Conservation (phyloP, 2,329 filamentous ascomycete species). For the Paecilomyces sp. region DNA sequence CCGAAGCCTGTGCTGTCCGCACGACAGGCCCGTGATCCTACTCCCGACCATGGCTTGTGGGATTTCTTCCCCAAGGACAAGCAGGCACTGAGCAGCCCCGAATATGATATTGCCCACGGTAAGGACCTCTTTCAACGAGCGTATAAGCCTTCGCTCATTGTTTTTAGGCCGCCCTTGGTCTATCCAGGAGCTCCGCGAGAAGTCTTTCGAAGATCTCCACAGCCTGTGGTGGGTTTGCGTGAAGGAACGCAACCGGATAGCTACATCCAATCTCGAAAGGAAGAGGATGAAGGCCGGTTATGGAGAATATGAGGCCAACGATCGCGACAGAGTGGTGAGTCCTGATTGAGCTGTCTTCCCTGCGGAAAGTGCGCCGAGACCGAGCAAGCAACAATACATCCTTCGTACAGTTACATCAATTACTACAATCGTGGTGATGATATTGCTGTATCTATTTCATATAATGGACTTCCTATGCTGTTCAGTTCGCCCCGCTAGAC, state of each 20-base stretch:
- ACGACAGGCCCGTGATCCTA: constrained; percentile 40
- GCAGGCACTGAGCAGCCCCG: constrained; percentile 63
- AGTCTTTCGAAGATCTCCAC: constrained; percentile 92
- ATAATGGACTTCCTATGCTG: neutral
- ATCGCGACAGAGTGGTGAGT: constrained; percentile 61
- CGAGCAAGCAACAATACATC: neutral
- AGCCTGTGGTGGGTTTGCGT: constrained; percentile 89
- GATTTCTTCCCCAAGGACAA: constrained; percentile 74
- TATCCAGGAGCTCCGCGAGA: constrained; percentile 74
- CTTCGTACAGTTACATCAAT: neutral
- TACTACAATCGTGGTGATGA: neutral
- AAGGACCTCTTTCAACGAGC: constrained; percentile 13
- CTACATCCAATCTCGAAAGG: constrained; percentile 68
- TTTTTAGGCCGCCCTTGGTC: constrained; percentile 66
- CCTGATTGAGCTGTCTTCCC: neutral
- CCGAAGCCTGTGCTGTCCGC: constrained; percentile 62
- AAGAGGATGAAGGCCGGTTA: constrained; percentile 61
- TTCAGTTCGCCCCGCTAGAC: neutral
- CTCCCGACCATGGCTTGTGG: constrained; percentile 81
- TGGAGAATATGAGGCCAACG: constrained; percentile 60
- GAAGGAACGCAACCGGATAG: constrained; percentile 81
- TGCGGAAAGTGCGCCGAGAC: neutral
- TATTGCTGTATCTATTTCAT: neutral
- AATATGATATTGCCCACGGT: constrained; percentile 65
- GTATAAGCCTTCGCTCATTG: constrained; percentile 7